Conservation (phyloP, 2,329 filamentous ascomycete species). For the Whalleya microplaca region DNA sequence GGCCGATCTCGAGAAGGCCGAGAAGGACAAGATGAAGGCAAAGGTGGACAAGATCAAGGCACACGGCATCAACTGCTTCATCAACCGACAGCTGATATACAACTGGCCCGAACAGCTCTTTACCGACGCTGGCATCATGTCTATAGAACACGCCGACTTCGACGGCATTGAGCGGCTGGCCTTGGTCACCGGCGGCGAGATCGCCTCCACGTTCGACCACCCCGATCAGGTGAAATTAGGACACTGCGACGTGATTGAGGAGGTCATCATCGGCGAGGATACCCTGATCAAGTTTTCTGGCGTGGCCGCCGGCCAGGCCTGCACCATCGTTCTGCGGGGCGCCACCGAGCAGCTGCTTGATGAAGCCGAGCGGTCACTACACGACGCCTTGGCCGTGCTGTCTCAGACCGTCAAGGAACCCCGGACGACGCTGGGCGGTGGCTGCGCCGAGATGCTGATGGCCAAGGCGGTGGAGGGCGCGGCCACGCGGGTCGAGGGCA, state of each 20-base stretch:
- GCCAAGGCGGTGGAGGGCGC: constrained; percentile 95
- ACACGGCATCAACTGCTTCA: constrained; percentile 99
- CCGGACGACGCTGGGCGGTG: constrained; percentile 89
- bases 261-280: constrained; percentile 98
- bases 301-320: constrained; percentile 89
- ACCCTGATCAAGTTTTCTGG: constrained; percentile 97
- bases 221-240: constrained; percentile 96
- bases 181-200: constrained; percentile 95
- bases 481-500: constrained; percentile 91
- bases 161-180: constrained; percentile 96
- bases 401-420: constrained; percentile 97
- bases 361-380: constrained; percentile 92
- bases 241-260: constrained; percentile 93
- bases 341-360: constrained; percentile 97
- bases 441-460: constrained; percentile 99
- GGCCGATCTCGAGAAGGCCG: constrained; percentile 96
- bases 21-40: constrained; percentile 98
- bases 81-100: constrained; percentile 99
- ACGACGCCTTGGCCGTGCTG: constrained; percentile 93
- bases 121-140: constrained; percentile 95
- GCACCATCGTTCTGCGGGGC: constrained; percentile 94
- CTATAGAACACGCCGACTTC: constrained; percentile 98
- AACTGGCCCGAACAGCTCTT: constrained; percentile 99
- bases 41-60: constrained; percentile 99
- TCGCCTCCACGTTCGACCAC: constrained; percentile 96